These are phyloP conservation scores for Lenzites betulinus DNA, from an alignment of 768 basidiomycete species.

Conservation along the genomic window DNA sequence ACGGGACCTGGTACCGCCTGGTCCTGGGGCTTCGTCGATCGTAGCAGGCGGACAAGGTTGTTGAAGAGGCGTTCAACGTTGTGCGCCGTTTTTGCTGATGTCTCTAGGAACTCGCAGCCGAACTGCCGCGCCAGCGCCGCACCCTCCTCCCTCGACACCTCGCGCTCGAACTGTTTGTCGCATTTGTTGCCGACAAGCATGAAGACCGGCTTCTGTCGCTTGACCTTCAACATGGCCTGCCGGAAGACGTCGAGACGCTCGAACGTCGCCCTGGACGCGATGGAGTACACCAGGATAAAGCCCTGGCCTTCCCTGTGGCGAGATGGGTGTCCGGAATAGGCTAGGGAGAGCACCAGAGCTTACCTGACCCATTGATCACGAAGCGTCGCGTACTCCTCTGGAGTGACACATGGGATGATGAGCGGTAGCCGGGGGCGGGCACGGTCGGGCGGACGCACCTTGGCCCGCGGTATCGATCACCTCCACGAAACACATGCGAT, in stretches of 20 bases:
- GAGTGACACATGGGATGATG: conserved; percentile 27
- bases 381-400: conserved; percentile 96
- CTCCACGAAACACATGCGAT: conserved; percentile 93
- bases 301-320: conserved; percentile 86
- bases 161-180: conserved; percentile 88
- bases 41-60: conserved; percentile 80
- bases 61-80: conserved; percentile 93
- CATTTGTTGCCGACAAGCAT: conserved; percentile 97
- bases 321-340: conserved; percentile 10
- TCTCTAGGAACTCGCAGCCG: conserved; percentile 94
- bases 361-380: conserved; percentile 98
- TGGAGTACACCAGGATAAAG: conserved; percentile 97
- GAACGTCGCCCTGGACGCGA: conserved; percentile 91
- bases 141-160: conserved; percentile 91
- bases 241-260: conserved; percentile 89
- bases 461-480: conserved; percentile 98
- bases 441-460: conserved; percentile 54
- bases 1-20: conserved; percentile 39
- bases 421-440: conserved; percentile 12
- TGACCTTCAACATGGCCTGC: conserved; percentile 87
- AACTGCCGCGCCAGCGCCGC: conserved; percentile 76
- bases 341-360: conserved; percentile 35
- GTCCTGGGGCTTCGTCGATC: conserved; percentile 61
- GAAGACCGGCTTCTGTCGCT: conserved; percentile 82
- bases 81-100: conserved; percentile 92